Percentiles rank a stretch among this genome's conserved stretches.
Evolutionary conservation across 306 rosid species (phyloP).

Genomic region (Inga leiocalycina): DNA sequence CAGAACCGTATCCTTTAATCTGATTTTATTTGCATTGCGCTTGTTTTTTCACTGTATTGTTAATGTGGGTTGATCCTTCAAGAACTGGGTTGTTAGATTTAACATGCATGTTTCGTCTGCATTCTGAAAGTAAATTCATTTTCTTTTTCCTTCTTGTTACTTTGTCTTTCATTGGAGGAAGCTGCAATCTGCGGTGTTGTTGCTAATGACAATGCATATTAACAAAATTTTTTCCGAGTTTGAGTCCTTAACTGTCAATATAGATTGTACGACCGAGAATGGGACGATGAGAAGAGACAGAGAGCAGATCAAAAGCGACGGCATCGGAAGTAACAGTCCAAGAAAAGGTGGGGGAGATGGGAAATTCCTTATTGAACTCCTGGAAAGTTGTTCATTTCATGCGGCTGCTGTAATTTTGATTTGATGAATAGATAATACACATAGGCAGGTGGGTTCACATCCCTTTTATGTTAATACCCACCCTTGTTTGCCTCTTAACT

Average conservation of each 20-base stretch:
- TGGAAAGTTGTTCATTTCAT: slow-evolving; percentile 20
- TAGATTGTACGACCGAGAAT: slow-evolving; percentile 84
- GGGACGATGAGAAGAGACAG: slow-evolving; percentile 96
- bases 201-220: background rate
- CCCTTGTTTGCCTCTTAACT: slow-evolving; percentile 11
- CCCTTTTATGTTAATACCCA: slow-evolving; percentile 28
- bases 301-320: slow-evolving; percentile 94
- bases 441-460: slow-evolving; percentile 29
- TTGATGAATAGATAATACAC: background rate
- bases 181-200: background rate
- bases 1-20: slow-evolving; percentile 87
- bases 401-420: slow-evolving; percentile 22
- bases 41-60: background rate
- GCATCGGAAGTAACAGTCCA: slow-evolving; percentile 67
- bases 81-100: background rate
- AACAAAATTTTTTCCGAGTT: background rate
- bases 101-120: background rate
- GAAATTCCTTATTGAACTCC: slow-evolving; percentile 5
- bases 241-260: slow-evolving; percentile 56
- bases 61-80: background rate
- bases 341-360: background rate
- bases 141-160: background rate
- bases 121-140: background rate
- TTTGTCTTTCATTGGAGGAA: slow-evolving; percentile 10
- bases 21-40: slow-evolving; percentile 4